A percentile compares a stretch with the other conserved stretches of the same genome.
Conservation (phyloP, 176 grass and related monocot genomes). For the Juncus inflexus region DNA sequence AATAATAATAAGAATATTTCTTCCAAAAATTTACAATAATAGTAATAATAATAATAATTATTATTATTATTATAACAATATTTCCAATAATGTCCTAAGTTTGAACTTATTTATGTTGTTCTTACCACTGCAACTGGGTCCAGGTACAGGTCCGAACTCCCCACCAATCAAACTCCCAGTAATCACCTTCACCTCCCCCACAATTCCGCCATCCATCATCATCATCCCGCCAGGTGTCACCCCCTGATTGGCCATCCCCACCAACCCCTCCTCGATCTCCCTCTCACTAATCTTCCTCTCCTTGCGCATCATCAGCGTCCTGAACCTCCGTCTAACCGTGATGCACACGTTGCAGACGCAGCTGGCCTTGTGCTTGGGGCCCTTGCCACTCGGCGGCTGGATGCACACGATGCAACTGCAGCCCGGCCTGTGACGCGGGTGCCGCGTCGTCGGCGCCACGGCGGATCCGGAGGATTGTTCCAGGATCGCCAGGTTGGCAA, state of each 20-base stretch:
- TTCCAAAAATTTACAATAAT: too few relatives aligned
- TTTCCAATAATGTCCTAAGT: too few relatives aligned
- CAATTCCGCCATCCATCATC: background rate
- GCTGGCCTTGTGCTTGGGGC: conserved; percentile 88
- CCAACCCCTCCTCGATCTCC: conserved; percentile 37
- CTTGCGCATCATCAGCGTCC: conserved; percentile 83
- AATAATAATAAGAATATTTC: too few relatives aligned
- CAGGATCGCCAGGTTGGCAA: conserved; percentile 93
- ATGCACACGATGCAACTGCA: conserved; percentile 99
- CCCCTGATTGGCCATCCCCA: too few relatives aligned
- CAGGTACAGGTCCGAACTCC: conserved; percentile 4
- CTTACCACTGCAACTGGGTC: too few relatives aligned
- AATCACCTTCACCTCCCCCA: conserved; percentile 14
- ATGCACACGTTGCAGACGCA: conserved; percentile 96
- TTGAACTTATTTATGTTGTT: too few relatives aligned
- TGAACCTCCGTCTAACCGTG: conserved; percentile 86
- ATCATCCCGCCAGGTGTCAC: background rate
- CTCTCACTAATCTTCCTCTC: conserved; percentile 60
- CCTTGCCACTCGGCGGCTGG: conserved; percentile 99
- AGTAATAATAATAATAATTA: too few relatives aligned
- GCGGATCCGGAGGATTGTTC: conserved; percentile 48
- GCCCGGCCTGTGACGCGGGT: conserved; percentile 84
- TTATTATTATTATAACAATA: too few relatives aligned
- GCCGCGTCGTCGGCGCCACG: conserved; percentile 55
- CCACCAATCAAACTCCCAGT: conserved; percentile 12